These are phyloP conservation scores for Cutaneotrichosporon mucoides DNA, from an alignment of 1,284 basidiomycete species.

Conservation along the genomic window DNA sequence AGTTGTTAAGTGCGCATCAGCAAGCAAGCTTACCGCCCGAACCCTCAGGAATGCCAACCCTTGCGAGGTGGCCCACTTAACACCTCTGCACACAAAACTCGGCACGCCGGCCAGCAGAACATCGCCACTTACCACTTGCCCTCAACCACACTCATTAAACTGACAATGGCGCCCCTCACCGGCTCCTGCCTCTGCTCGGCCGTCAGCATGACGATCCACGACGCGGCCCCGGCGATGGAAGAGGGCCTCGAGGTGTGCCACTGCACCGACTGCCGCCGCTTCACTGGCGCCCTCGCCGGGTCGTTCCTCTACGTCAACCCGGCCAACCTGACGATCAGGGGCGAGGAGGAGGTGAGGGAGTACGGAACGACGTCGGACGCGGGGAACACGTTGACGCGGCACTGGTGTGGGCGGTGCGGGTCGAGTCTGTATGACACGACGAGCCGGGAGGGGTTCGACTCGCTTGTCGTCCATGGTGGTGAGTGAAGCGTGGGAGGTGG, in stretches of 20 bases:
- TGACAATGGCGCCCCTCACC: neutral
- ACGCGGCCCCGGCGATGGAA: neutral
- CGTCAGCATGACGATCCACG: neutral
- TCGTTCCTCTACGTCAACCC: neutral
- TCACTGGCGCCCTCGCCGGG: neutral
- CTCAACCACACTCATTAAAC: too few species aligned
- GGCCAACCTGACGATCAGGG: neutral
- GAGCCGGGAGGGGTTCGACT: neutral
- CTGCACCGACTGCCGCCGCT: constrained; percentile 4
- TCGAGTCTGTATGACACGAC: neutral
- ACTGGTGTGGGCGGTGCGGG: neutral
- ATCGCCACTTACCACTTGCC: too few species aligned
- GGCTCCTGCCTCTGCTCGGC: neutral
- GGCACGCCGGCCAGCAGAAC: too few species aligned
- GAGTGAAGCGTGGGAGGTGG: neutral
- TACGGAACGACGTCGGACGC: neutral
- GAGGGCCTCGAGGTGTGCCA: neutral
- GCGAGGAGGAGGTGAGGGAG: neutral
- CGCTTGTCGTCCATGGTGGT: neutral
- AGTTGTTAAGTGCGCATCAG: too few species aligned
- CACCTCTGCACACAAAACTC: too few species aligned
- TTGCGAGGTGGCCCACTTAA: too few species aligned
- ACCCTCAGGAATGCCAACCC: too few species aligned
- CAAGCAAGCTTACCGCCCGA: too few species aligned
- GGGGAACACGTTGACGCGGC: neutral